These are phyloP conservation scores for Debaryomycetaceae sp. DNA, from an alignment of 1,139 yeast genomes.

Conservation along the genomic window DNA sequence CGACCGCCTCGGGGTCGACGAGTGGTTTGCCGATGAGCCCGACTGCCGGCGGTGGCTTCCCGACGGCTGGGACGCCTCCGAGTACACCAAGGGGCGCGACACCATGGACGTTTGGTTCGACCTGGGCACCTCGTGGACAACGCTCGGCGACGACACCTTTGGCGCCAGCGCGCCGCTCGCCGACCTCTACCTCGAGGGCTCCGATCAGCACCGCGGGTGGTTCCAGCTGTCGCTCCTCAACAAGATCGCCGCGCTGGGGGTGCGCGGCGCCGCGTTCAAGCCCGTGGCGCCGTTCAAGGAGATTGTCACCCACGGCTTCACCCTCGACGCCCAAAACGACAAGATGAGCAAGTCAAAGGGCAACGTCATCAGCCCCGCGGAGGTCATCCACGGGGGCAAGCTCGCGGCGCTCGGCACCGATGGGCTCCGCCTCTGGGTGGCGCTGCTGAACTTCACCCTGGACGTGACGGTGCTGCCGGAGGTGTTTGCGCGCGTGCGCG, in stretches of 20 bases:
- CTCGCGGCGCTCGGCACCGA: slow-evolving; percentile 82
- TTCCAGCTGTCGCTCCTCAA: slow-evolving; percentile 90
- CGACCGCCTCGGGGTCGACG: slow-evolving; percentile 60
- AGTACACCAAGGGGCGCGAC: slow-evolving; percentile 66
- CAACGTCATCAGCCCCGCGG: slow-evolving; percentile 67
- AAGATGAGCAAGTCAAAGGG: slow-evolving; percentile 96
- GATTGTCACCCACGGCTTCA: slow-evolving; percentile 90
- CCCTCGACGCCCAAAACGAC: slow-evolving; percentile 75
- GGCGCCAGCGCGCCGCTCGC: slow-evolving; percentile 42
- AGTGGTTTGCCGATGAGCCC: slow-evolving; percentile 67
- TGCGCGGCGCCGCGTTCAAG: slow-evolving; percentile 22
- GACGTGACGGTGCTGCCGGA: slow-evolving; percentile 77
- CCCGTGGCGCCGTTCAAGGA: slow-evolving; percentile 66
- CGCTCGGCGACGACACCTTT: slow-evolving; percentile 37
- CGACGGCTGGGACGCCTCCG: slow-evolving; percentile 17
- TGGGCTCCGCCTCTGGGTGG: slow-evolving; percentile 88
- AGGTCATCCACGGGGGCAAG: slow-evolving; percentile 63
- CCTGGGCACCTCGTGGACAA: slow-evolving; percentile 91
- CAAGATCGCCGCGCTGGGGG: slow-evolving; percentile 53
- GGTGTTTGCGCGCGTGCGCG: slow-evolving; percentile 70
- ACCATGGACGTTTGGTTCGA: slow-evolving; percentile 99
- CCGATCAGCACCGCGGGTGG: slow-evolving; percentile 99
- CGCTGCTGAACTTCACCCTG: slow-evolving; percentile 78
- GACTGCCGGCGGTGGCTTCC: slow-evolving; percentile 76
- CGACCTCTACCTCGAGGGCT: slow-evolving; percentile 86